Evolutionary conservation across 176 grass and related monocot species (phyloP).

Genomic region (Rhynchospora pubera): DNA sequence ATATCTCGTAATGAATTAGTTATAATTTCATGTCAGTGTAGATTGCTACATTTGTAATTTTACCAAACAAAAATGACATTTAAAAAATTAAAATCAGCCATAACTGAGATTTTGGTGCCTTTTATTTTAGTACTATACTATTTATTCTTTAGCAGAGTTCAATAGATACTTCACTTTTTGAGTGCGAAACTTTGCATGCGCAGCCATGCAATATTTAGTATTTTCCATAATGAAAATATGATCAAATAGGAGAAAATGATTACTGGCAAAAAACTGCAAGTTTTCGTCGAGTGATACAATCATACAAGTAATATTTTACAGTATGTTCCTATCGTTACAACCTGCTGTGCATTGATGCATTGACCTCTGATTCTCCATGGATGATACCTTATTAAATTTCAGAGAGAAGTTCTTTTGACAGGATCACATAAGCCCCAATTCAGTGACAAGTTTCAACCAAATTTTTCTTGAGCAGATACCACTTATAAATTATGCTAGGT

Average conservation of each 20-base stretch:
- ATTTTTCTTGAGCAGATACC: not conserved
- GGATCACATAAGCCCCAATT: too few species aligned
- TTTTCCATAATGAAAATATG: not conserved
- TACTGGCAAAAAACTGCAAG: not conserved
- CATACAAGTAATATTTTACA: not conserved
- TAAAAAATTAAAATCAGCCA: not conserved
- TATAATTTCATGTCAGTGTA: not conserved
- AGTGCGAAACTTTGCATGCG: not conserved
- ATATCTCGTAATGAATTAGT: not conserved
- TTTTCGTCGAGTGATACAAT: not conserved
- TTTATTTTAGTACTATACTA: not conserved
- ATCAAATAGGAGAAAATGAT: not conserved
- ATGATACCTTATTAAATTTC: not conserved
- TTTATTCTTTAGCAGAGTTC: not conserved
- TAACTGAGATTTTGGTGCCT: not conserved
- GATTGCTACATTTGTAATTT: not conserved
- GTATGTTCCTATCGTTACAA: not conserved
- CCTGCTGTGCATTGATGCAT: not conserved
- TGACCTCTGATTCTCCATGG: not conserved
- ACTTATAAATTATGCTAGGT: not conserved
- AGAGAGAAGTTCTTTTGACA: not conserved
- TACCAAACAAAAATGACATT: not conserved
- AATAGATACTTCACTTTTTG: not conserved
- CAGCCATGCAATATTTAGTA: not conserved
- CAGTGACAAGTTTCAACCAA: not conserved